phyloP scores from a whole-genome alignment of 1,284 basidiomycete genomes.

The Cutaneotrichosporon sp. region DNA sequence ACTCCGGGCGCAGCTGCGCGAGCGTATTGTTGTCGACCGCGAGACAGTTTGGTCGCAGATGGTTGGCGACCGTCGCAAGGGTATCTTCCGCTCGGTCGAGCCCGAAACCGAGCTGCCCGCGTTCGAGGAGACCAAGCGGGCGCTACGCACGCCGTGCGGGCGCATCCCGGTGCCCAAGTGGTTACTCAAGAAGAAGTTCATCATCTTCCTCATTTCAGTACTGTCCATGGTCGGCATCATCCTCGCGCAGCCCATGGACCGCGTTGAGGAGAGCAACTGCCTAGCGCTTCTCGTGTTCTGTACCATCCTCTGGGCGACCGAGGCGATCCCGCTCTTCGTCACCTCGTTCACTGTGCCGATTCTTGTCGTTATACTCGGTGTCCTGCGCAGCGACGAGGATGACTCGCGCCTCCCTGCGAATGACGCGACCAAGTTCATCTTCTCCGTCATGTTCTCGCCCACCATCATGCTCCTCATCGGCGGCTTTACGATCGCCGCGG shows the following conservation, averaged over 20 bases:
- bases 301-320: slow-evolving; percentile 93
- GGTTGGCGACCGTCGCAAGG: slow-evolving; percentile 64
- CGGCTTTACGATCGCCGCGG: slow-evolving; percentile 98
- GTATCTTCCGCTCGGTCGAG: slow-evolving; percentile 68
- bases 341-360: slow-evolving; percentile 89
- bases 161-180: slow-evolving; percentile 56
- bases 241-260: slow-evolving; percentile 63
- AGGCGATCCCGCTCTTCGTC: slow-evolving; percentile 95
- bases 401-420: slow-evolving; percentile 62
- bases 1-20: slow-evolving; percentile 82
- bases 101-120: slow-evolving; percentile 58
- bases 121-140: slow-evolving; percentile 52
- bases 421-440: slow-evolving; percentile 78
- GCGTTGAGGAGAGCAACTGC: slow-evolving; percentile 81
- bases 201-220: slow-evolving; percentile 63
- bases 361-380: slow-evolving; percentile 79
- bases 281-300: slow-evolving; percentile 87
- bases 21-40: slow-evolving; percentile 61
- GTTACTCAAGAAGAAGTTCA: slow-evolving; percentile 62
- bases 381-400: slow-evolving; percentile 67
- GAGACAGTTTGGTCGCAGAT: slow-evolving; percentile 90
- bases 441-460: slow-evolving; percentile 60
- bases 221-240: slow-evolving; percentile 63
- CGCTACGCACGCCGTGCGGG: slow-evolving; percentile 64
- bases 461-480: slow-evolving; percentile 93